Evolutionary conservation across 495 filamentous ascomycete species (phyloP).

Genomic region (Neurospora pannonica): DNA sequence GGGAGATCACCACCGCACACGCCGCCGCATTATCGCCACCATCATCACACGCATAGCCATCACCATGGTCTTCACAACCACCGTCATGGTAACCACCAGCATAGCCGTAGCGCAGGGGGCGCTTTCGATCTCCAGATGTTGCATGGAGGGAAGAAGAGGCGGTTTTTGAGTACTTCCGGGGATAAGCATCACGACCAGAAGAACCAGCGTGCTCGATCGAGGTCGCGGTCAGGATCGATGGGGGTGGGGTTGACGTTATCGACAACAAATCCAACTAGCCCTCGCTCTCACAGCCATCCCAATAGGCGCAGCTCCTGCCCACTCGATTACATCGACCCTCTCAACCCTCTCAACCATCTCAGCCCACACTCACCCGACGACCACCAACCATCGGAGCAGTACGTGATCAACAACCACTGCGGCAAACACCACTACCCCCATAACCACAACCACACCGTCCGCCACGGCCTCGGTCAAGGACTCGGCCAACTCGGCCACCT

Average conservation of each 20-base stretch:
- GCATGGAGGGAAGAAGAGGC: background rate
- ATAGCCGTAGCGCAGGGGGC: background rate
- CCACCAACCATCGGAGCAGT: background rate
- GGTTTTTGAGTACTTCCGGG: background rate
- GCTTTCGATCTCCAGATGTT: background rate
- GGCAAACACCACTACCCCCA: background rate
- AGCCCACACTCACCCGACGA: background rate
- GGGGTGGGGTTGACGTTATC: background rate
- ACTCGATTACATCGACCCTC: background rate
- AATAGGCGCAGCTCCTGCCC: background rate
- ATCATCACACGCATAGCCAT: background rate
- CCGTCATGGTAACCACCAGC: background rate
- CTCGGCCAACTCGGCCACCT: background rate
- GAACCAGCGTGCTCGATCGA: background rate
- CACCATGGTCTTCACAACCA: background rate
- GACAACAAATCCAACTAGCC: fast-evolving
- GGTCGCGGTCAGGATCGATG: background rate
- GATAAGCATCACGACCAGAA: background rate
- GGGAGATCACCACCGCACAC: background rate
- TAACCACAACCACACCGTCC: background rate
- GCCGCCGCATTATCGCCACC: no score
- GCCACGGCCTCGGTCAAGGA: background rate
- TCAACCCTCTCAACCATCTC: background rate
- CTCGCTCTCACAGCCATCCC: background rate
- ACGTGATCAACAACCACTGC: background rate